Percentiles rank a stretch among this genome's conserved stretches.
Evolutionary conservation across 371 early-diverging fungal genomes (phyloP).

Genomic region (Mortierella sp.): DNA sequence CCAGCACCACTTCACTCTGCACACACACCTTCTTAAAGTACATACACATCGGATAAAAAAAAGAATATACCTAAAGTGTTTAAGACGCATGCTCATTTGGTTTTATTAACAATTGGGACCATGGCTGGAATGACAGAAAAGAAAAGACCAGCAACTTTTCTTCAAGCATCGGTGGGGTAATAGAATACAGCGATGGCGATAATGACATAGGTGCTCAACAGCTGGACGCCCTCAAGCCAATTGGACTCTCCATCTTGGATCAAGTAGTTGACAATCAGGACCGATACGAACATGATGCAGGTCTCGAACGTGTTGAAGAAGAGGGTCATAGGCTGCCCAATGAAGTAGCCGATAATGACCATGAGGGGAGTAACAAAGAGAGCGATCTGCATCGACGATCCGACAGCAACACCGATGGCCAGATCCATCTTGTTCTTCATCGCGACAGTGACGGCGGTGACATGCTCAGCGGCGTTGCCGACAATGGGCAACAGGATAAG

Average conservation of each 20-base stretch:
- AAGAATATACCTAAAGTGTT: not conserved
- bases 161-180: constrained; percentile 51
- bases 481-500: constrained; percentile 90
- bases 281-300: constrained; percentile 86
- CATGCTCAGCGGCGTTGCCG: constrained; percentile 89
- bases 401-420: constrained; percentile 90
- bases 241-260: constrained; percentile 87
- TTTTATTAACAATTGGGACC: not conserved
- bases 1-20: not conserved
- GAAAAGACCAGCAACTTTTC: not conserved
- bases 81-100: not conserved
- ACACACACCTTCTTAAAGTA: not conserved
- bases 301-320: constrained; percentile 91
- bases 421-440: constrained; percentile 95
- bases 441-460: constrained; percentile 88
- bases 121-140: not conserved
- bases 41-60: not conserved
- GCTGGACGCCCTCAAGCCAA: constrained; percentile 90
- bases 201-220: constrained; percentile 82
- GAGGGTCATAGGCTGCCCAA: constrained; percentile 82
- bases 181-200: constrained; percentile 85
- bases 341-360: constrained; percentile 92
- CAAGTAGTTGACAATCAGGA: constrained; percentile 87
- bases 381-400: constrained; percentile 94
- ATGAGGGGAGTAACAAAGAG: constrained; percentile 91